Evolutionary conservation across 257 asterid genomes (phyloP), one percentile per base, ranked within the genome.

Genomic region (Solanum chaucha): DNA sequence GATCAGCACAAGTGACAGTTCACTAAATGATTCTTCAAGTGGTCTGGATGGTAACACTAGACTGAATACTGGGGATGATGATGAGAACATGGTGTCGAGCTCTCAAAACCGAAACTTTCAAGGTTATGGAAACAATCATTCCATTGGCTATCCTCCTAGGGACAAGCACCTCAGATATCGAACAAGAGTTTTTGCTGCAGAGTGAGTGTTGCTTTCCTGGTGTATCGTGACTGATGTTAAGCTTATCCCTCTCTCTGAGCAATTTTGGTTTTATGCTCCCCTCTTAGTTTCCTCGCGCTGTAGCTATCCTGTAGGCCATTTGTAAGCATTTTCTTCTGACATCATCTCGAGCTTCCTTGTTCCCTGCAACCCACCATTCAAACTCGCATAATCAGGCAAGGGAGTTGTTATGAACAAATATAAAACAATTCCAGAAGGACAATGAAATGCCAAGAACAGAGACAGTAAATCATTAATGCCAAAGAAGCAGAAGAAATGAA

Each of bases 111-210:
- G 90, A 44, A 85, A 93, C 75, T 51, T 51, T 82, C 92, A 88
- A 24, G 92, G 84, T 89, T 86, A 88, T 67, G 82, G 89, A 12
- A 88, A 88, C 87, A 94, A 90, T 91, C 92, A 89, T 88, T 88
- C 95, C 83, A 90, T 86, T 83, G 91, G 92, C 78, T 91, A 89
- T 90, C 89, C 90, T 88, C 84, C 94, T 90, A 93, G 94, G 88
- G 96, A 94, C 89, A 97, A 93, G 92, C 99, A 94, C 94, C 96
- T 97, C 90, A 94, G 99, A 96, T 96, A 95, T 86, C 96, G 99
- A 84, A 97, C 99, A 59, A 92, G 98, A 92, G 94, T 96, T 88
- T 97, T 97, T 90, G 99, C 99, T 86, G 99, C 99, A 40, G 99
- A 97, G 99, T 97, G 95, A 87, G 98, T 91, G 59, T 82, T 85